phyloP scores from a whole-genome alignment of 139 green algal species.

The Micractinium sp. region DNA sequence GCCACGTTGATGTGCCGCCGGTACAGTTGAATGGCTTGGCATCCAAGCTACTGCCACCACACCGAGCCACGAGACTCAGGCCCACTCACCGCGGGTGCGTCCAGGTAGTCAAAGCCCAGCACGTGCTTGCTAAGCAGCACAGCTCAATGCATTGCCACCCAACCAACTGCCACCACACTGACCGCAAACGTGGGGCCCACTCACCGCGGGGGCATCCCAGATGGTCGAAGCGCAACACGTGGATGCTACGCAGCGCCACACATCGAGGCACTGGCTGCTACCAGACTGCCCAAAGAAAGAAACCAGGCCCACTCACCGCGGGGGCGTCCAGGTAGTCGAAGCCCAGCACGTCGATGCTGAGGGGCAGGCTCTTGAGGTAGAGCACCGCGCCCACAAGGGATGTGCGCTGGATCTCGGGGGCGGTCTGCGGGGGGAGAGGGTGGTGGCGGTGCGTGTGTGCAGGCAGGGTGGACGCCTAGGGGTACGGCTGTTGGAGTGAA shows the following conservation, averaged over 20 bases:
- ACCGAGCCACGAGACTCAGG: too few species aligned
- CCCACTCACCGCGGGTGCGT: too few species aligned
- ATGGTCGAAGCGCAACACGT: constrained; percentile 96
- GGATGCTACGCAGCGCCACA: too few species aligned
- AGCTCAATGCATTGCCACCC: too few species aligned
- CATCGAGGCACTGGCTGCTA: too few species aligned
- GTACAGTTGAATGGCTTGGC: too few species aligned
- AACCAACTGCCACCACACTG: too few species aligned
- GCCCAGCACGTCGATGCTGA: constrained; percentile 86
- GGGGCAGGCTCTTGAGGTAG: constrained; percentile 89
- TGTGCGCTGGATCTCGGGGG: constrained; percentile 94
- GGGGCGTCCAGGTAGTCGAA: constrained; percentile 97
- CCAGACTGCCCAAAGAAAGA: too few species aligned
- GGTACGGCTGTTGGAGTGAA: too few species aligned
- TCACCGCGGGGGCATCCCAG: constrained; percentile 82
- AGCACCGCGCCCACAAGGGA: constrained; percentile 86
- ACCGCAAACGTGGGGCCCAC: neutral
- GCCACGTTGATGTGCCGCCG: too few species aligned
- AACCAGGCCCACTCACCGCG: constrained; percentile 19
- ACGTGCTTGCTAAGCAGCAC: neutral
- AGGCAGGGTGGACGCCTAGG: neutral
- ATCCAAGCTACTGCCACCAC: too few species aligned
- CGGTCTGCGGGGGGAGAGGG: constrained; percentile 41
- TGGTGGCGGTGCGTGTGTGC: neutral
- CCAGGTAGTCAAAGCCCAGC: neutral